These are phyloP conservation scores for Kalanchoe fedtschenkoi DNA, from an alignment of 164 flowering plant genomes.

Conservation along the genomic window DNA sequence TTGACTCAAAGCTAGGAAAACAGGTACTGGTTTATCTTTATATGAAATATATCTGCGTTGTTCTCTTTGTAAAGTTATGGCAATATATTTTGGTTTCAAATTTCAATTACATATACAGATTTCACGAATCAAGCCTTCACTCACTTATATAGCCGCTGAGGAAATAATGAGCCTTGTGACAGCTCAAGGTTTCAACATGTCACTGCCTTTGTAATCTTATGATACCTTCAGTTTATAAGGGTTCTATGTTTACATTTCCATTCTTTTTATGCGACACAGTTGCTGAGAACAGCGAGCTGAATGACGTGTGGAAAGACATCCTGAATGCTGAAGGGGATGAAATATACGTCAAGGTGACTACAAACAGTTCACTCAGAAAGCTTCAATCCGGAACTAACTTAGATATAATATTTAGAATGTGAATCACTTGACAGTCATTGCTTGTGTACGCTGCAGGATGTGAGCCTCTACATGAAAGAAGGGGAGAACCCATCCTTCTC, in stretches of 20 bases:
- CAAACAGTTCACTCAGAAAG: neutral
- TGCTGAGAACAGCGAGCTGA: conserved; percentile 68
- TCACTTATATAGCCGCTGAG: conserved; percentile 86
- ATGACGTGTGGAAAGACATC: conserved; percentile 94
- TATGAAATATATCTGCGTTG: neutral
- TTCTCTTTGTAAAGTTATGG: neutral
- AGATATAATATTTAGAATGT: neutral
- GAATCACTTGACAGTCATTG: neutral
- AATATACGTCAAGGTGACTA: conserved; percentile 79
- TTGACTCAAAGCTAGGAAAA: conserved; percentile 90
- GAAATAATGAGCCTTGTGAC: conserved; percentile 98
- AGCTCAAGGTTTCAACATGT: conserved; percentile 66
- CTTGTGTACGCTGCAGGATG: conserved; percentile 36
- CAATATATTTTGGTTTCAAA: neutral
- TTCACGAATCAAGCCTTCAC: conserved; percentile 68
- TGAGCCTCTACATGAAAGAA: conserved; percentile 66
- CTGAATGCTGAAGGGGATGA: conserved; percentile 94
- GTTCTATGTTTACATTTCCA: neutral
- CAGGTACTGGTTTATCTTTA: conserved; percentile 38
- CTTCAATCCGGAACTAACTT: neutral
- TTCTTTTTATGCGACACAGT: conserved; percentile 37
- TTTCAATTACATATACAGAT: conserved; percentile 35
- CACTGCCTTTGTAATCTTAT: conserved; percentile 3
- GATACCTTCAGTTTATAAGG: neutral
- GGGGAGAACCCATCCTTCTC: conserved; percentile 81